phyloP scores from a whole-genome alignment of 2,329 filamentous ascomycete species.

The Paecilomyces variotii region DNA sequence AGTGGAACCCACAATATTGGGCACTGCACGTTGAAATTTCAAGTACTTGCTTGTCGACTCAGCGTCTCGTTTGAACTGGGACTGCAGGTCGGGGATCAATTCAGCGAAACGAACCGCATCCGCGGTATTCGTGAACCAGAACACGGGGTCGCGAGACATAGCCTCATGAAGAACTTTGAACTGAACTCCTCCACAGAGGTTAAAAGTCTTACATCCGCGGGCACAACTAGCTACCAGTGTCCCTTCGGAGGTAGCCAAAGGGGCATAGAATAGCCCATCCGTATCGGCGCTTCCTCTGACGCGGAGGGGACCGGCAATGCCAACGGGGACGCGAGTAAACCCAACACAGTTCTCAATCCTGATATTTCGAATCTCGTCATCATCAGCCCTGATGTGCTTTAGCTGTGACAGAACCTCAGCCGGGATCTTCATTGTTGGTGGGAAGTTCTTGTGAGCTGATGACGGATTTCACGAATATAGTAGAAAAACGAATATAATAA shows the following conservation, averaged over 20 bases:
- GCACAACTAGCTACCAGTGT: constrained; percentile 22
- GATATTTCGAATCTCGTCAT: not conserved
- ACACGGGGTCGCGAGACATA: constrained; percentile 17
- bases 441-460: too few relatives aligned
- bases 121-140: constrained; percentile 12
- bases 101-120: constrained; percentile 14
- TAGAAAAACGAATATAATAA: too few relatives aligned
- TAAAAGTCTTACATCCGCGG: constrained; percentile 20
- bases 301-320: not conserved
- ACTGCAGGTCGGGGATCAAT: constrained; percentile 2
- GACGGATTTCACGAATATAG: too few relatives aligned
- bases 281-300: not conserved
- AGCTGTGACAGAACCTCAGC: not conserved
- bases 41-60: constrained; percentile 9
- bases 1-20: constrained; percentile 12
- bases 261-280: constrained; percentile 10
- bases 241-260: constrained; percentile 21
- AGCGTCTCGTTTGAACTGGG: constrained; percentile 1
- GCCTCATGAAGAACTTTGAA: constrained; percentile 12
- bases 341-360: not conserved
- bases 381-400: not conserved
- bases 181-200: constrained; percentile 11
- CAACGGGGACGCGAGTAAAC: not conserved
- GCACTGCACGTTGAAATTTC: constrained; percentile 7
- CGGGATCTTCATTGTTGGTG: too few relatives aligned